Conservation (phyloP, 768 basidiomycete species). For the Serendipita indica region DNA sequence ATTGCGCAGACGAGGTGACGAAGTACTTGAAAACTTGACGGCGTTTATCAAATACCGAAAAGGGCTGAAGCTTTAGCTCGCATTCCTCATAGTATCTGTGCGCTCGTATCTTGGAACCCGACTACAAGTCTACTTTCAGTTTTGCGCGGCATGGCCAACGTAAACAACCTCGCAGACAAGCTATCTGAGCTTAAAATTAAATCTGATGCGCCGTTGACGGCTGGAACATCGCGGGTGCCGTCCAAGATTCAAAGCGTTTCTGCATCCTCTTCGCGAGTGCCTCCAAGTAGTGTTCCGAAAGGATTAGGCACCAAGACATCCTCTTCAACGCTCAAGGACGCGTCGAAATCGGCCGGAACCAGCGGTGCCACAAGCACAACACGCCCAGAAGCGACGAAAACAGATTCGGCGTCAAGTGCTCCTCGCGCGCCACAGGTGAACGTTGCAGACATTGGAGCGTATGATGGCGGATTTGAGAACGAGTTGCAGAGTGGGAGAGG, state of each 20-base stretch:
- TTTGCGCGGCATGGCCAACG: neutral
- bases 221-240: neutral
- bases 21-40: constrained; percentile 57
- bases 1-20: constrained; percentile 53
- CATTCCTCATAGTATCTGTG: no score
- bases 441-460: constrained; percentile 60
- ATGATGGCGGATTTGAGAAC: constrained; percentile 92
- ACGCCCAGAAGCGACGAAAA: neutral
- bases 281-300: neutral
- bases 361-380: neutral
- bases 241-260: neutral
- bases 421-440: neutral
- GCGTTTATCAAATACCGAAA: constrained; percentile 64
- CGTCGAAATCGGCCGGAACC: neutral
- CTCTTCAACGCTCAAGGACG: neutral
- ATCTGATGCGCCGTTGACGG: neutral
- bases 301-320: neutral
- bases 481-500: constrained; percentile 65
- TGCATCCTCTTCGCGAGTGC: neutral
- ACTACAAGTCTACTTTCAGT: no score
- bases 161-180: neutral
- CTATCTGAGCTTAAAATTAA: neutral
- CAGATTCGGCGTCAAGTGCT: neutral
- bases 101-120: no score
- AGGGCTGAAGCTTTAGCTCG: constrained; percentile 27